Percentiles rank a stretch among this genome's conserved stretches.
Evolutionary conservation across 139 green algal genomes (phyloP).

Genomic region (Volvox africanus): DNA sequence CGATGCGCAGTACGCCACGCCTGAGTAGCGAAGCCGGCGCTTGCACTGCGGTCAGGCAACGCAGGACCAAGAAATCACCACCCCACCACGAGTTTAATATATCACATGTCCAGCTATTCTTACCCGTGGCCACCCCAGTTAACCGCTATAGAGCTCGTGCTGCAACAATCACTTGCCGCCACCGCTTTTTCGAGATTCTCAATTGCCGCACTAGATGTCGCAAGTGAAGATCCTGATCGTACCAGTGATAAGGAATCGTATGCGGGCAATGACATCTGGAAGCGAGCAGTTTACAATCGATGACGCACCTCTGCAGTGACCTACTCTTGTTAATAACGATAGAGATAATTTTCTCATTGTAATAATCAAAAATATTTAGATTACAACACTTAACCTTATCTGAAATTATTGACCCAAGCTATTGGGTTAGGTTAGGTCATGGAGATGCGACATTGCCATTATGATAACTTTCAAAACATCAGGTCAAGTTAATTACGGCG

Average conservation of each 20-base stretch:
- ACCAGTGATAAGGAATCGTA: neutral
- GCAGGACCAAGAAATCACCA: too few relatives aligned
- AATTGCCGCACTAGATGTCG: neutral
- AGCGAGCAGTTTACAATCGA: neutral
- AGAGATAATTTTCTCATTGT: neutral
- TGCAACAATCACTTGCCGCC: neutral
- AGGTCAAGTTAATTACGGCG: too few relatives aligned
- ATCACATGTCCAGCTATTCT: neutral
- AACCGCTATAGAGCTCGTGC: neutral
- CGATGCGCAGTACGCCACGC: neutral
- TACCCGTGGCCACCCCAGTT: neutral
- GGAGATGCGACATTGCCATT: too few relatives aligned
- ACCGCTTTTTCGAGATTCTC: neutral
- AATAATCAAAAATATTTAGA: neutral
- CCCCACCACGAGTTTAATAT: neutral
- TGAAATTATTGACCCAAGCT: too few relatives aligned
- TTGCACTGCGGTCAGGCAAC: neutral
- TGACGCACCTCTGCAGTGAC: neutral
- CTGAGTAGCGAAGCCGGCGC: neutral
- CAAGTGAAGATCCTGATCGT: conserved; percentile 10
- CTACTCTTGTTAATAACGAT: neutral
- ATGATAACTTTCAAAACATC: too few relatives aligned
- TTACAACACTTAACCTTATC: too few relatives aligned
- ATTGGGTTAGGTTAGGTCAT: too few relatives aligned
- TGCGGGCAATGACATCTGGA: too few relatives aligned